Evolutionary conservation across 352 stramenopile genomes (phyloP).

Genomic region (Globisporangium nodosum): DNA sequence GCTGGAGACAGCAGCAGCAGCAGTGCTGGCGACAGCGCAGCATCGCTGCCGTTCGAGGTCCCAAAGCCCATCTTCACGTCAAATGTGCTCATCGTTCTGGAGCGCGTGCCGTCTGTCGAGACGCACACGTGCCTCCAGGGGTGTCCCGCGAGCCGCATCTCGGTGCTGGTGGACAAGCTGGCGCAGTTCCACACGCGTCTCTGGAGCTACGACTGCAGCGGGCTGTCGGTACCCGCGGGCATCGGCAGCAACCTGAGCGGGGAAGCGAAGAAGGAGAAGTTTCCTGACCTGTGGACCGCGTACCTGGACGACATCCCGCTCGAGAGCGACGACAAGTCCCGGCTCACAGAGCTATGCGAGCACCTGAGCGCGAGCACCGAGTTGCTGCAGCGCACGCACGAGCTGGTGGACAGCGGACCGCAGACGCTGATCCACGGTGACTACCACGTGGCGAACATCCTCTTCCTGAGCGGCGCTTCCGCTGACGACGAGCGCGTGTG

Average conservation of each 20-base stretch:
- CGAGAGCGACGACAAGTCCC: conserved; percentile 17
- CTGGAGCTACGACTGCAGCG: conserved; percentile 37
- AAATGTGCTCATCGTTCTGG: conserved; percentile 63
- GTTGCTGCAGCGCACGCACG: conserved; percentile 36
- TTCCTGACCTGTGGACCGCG: conserved; percentile 44
- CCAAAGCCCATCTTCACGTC: conserved; percentile 56
- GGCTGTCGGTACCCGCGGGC: conserved; percentile 42
- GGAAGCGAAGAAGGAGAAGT: conserved; percentile 57
- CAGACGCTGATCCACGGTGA: conserved; percentile 73
- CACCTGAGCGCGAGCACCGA: conserved; percentile 34
- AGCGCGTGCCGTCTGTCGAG: conserved; percentile 39
- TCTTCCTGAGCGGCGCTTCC: conserved; percentile 32
- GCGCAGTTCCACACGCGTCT: conserved; percentile 62
- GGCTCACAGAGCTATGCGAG: conserved; percentile 37
- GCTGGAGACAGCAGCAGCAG: conserved; percentile 6
- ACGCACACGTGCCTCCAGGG: conserved; percentile 61
- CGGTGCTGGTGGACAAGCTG: conserved; percentile 38
- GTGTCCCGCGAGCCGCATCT: conserved; percentile 44
- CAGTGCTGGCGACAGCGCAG: neutral
- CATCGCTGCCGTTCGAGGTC: conserved; percentile 49
- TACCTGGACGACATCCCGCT: conserved; percentile 52
- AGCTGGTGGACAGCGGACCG: conserved; percentile 43
- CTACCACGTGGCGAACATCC: conserved; percentile 77
- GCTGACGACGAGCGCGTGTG: conserved; percentile 28
- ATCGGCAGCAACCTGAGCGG: conserved; percentile 64